phyloP scores from a whole-genome alignment of 805 yeast species.

The Pichia occidentalis region DNA sequence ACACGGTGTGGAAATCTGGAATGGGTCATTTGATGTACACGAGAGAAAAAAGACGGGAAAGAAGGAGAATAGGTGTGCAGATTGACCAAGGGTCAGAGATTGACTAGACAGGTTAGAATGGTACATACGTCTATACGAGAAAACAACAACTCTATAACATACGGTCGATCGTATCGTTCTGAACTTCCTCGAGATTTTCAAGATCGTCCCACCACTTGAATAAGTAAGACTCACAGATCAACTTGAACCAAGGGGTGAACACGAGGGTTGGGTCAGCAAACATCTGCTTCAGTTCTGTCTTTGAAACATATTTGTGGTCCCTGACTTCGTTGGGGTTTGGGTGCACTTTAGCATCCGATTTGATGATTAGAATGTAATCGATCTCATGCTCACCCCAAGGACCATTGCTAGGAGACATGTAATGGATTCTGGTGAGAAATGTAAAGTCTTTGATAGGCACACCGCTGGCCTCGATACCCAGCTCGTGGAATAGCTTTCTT shows the following conservation, averaged over 20 bases:
- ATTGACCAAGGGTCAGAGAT: no score
- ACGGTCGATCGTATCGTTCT: conserved; percentile 42
- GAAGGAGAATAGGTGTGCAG: no score
- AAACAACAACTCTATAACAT: no score
- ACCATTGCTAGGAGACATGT: conserved; percentile 76
- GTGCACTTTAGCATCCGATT: conserved; percentile 40
- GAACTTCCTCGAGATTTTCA: conserved; percentile 47
- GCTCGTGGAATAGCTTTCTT: conserved; percentile 87
- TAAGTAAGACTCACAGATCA: conserved; percentile 85
- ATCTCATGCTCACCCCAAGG: conserved; percentile 97
- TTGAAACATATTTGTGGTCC: conserved; percentile 69
- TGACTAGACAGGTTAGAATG: no score
- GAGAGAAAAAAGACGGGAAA: not conserved
- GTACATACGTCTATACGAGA: no score
- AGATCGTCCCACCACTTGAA: conserved; percentile 91
- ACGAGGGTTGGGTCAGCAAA: conserved; percentile 53
- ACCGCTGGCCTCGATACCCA: conserved; percentile 63
- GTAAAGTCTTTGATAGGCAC: conserved; percentile 63
- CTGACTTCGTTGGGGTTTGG: conserved; percentile 81
- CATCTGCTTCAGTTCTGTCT: conserved; percentile 64
- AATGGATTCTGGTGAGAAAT: conserved; percentile 89
- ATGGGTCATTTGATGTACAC: conserved; percentile 2
- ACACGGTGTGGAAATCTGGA: conserved; percentile 6
- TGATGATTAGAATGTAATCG: conserved; percentile 83
- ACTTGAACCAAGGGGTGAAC: conserved; percentile 98